phyloP scores from a whole-genome alignment of 2,329 filamentous ascomycete species.

The Aspergillus aculeatus region DNA sequence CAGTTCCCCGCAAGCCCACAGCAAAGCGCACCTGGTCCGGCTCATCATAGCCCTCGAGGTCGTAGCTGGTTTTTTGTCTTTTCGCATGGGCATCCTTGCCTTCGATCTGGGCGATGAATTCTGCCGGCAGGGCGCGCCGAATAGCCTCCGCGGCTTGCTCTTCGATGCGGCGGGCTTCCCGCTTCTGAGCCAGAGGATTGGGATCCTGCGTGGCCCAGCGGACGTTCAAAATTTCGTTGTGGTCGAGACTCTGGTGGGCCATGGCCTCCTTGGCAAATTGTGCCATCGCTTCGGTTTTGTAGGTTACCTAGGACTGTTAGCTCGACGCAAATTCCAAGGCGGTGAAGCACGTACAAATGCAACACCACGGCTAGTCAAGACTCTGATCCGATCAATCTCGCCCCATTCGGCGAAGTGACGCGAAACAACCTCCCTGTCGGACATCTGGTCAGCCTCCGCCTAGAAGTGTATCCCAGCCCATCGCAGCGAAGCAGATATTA shows the following conservation, averaged over 20 bases:
- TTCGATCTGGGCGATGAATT: slow-evolving; percentile 91
- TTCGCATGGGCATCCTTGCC: slow-evolving; percentile 88
- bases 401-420: slow-evolving; percentile 98
- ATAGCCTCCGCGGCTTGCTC: slow-evolving; percentile 97
- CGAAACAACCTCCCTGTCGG: slow-evolving; percentile 71
- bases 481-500: not conserved
- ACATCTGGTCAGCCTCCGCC: not conserved
- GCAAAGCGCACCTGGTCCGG: slow-evolving; percentile 94
- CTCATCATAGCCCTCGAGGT: slow-evolving; percentile 85
- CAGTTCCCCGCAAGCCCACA: slow-evolving; percentile 49
- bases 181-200: slow-evolving; percentile 89
- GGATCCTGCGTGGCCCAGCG: slow-evolving; percentile 96
- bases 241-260: slow-evolving; percentile 89
- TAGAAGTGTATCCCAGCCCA: not conserved
- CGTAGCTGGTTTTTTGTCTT: slow-evolving; percentile 82
- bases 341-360: slow-evolving; percentile 60
- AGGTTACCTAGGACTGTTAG: slow-evolving; percentile 59
- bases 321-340: not conserved
- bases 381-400: slow-evolving; percentile 80
- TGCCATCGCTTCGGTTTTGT: slow-evolving; percentile 82
- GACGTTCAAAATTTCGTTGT: slow-evolving; percentile 90
- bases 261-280: slow-evolving; percentile 94
- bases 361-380: slow-evolving; percentile 84
- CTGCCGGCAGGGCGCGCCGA: slow-evolving; percentile 77
- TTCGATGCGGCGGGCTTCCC: slow-evolving; percentile 84